Conservation (phyloP, 129 eudicot genomes). For the Chrysanthemum makinoi region DNA sequence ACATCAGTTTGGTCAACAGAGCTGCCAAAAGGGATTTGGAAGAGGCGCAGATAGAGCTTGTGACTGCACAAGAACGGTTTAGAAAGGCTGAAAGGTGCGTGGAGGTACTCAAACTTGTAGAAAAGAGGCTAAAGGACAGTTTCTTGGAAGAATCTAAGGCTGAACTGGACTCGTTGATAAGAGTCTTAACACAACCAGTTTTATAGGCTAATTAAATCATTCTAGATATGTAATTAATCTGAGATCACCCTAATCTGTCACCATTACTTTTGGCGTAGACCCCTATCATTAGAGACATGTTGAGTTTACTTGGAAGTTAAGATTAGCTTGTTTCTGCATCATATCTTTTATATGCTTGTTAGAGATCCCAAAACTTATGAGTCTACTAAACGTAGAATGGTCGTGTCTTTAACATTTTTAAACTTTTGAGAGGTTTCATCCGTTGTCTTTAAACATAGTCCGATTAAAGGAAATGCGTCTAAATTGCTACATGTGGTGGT, state of each 20-base stretch:
- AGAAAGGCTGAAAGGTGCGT: constrained; percentile 32
- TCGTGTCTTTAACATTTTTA: not conserved
- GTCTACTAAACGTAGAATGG: not conserved
- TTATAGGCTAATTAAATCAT: not conserved
- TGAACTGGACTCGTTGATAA: constrained; percentile 21
- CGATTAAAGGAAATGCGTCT: too few species aligned
- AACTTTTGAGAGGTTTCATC: too few species aligned
- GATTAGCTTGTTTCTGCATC: not conserved
- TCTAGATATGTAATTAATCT: not conserved
- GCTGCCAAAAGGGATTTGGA: constrained; percentile 11
- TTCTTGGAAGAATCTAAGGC: constrained; percentile 22
- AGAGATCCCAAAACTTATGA: not conserved
- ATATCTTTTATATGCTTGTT: not conserved
- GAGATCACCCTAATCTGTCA: too few species aligned
- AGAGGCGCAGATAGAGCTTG: constrained; percentile 23
- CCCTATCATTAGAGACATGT: not conserved
- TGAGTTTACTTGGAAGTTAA: not conserved
- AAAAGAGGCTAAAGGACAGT: constrained; percentile 24
- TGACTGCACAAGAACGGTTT: constrained; percentile 22
- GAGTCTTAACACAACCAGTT: not conserved
- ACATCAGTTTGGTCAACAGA: constrained; percentile 11
- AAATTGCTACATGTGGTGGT: too few species aligned
- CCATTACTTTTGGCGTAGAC: not conserved
- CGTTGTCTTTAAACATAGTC: too few species aligned
- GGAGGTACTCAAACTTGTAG: constrained; percentile 30